Conservation (phyloP, 305 asterid genomes). For the Fraxinus albicans region DNA sequence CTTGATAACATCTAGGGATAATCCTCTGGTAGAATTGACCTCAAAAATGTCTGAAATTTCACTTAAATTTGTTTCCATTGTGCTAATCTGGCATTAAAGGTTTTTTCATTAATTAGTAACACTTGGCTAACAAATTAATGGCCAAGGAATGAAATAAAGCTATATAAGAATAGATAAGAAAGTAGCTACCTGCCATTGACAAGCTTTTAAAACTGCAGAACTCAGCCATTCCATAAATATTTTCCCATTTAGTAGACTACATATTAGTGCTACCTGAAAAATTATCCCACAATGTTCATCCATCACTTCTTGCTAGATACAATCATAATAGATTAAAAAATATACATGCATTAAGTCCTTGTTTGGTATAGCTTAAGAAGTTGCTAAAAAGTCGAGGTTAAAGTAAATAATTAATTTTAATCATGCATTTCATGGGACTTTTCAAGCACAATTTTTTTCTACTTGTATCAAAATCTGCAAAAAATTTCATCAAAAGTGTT, state of each 20-base stretch:
- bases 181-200: conserved; percentile 78
- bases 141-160: neutral
- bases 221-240: conserved; percentile 96
- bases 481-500: neutral
- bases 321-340: neutral
- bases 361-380: no score
- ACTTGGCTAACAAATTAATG: conserved; percentile 9
- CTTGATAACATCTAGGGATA: conserved; percentile 28
- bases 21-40: conserved; percentile 28
- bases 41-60: conserved; percentile 46
- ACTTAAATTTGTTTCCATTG: conserved; percentile 33
- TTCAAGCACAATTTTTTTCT: neutral
- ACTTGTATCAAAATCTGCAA: no score
- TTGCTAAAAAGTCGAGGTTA: neutral
- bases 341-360: neutral
- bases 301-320: neutral
- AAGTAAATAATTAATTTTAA: no score
- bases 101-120: neutral
- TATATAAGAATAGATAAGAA: neutral
- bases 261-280: conserved; percentile 73
- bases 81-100: conserved; percentile 28
- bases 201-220: conserved; percentile 87
- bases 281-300: neutral
- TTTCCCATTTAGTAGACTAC: conserved; percentile 85
- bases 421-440: neutral